Conservation (phyloP, 495 filamentous ascomycete species). For the Penicillium simplicissimum region DNA sequence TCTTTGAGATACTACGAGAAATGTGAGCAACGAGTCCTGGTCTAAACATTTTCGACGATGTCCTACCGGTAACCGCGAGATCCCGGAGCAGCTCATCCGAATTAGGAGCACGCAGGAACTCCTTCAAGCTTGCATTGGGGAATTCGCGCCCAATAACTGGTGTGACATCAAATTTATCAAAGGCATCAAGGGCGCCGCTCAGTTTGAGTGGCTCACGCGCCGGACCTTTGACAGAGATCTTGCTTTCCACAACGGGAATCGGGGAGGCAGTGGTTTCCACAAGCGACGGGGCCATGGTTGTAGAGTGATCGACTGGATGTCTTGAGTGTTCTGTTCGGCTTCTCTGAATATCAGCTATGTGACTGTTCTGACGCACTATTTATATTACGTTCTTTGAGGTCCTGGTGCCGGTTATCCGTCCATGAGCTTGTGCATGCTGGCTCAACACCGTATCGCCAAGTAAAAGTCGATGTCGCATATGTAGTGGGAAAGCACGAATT, state of each 20-base stretch:
- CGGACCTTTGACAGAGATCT: conserved; percentile 15
- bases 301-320: background rate
- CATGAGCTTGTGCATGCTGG: background rate
- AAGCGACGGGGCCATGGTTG: conserved; percentile 29
- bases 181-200: conserved; percentile 56
- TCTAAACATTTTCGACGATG: background rate
- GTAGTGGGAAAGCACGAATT: conserved; percentile 6
- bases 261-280: conserved; percentile 17
- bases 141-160: conserved; percentile 70
- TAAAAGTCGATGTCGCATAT: conserved; percentile 11
- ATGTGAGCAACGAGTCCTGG: background rate
- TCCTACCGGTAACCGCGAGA: conserved; percentile 63
- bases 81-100: conserved; percentile 67
- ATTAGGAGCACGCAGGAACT: conserved; percentile 61
- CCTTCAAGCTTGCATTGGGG: conserved; percentile 55
- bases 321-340: background rate
- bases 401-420: conserved; percentile 20
- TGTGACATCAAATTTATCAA: conserved; percentile 63
- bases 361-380: background rate
- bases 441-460: background rate
- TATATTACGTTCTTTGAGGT: background rate
- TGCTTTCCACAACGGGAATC: conserved; percentile 24
- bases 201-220: conserved; percentile 46
- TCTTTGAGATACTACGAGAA: conserved; percentile 66
- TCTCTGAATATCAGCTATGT: background rate